phyloP scores from a whole-genome alignment of 495 filamentous ascomycete species.

The Aspergillus conjunctus region DNA sequence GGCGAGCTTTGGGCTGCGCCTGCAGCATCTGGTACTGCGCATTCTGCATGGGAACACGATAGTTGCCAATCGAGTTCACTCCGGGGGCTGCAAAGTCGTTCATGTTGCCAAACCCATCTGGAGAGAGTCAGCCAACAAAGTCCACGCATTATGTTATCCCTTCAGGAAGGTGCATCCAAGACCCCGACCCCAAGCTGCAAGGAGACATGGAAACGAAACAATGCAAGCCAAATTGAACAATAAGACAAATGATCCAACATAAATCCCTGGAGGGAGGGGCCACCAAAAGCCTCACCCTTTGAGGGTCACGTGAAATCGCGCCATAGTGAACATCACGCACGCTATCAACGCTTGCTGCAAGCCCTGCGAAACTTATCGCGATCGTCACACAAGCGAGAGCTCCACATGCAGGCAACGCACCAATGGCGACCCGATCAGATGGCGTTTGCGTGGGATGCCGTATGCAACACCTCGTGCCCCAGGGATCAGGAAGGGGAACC shows the following conservation, averaged over 20 bases:
- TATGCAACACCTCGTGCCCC: slow-evolving; percentile 15
- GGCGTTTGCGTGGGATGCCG: slow-evolving; percentile 18
- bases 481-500: slow-evolving; percentile 12
- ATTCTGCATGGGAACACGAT: slow-evolving; percentile 33
- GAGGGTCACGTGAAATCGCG: slow-evolving; percentile 48
- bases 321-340: slow-evolving; percentile 36
- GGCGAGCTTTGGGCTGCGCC: slow-evolving; percentile 20
- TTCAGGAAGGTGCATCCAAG: neutral
- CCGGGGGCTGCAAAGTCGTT: slow-evolving; percentile 36
- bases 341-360: slow-evolving; percentile 25
- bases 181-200: neutral
- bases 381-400: slow-evolving; percentile 20
- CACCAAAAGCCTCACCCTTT: neutral
- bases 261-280: neutral
- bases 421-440: slow-evolving; percentile 26
- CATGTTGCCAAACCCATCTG: slow-evolving; percentile 42
- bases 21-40: slow-evolving; percentile 32
- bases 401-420: slow-evolving; percentile 27
- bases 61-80: slow-evolving; percentile 33
- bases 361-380: slow-evolving; percentile 20
- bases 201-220: neutral
- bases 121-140: slow-evolving; percentile 19
- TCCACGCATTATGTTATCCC: slow-evolving; percentile 1
- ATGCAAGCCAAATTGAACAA: neutral
- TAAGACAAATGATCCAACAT: neutral